Evolutionary conservation across 306 rosid genomes (phyloP), one percentile per base, ranked within the genome.

Genomic region (Vigna trinervia): DNA sequence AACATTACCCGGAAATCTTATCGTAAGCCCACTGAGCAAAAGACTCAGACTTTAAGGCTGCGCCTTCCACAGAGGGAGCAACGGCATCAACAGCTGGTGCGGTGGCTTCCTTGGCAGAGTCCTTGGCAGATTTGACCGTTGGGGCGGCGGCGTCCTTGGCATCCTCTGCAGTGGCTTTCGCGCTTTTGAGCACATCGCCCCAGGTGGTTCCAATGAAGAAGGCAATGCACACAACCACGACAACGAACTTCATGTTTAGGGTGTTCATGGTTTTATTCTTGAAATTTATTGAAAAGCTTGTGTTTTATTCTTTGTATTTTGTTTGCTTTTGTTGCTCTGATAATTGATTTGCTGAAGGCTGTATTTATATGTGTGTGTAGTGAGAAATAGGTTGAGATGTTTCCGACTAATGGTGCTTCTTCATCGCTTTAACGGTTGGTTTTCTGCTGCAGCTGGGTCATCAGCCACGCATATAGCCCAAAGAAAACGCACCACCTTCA

Each of bases 21-120:
- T 66, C 65, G 43, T 53, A 74, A 64, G 86, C 86, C 94, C 94
- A 81, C 2, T 30, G 10, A 32, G 83, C 72, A 79, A 87, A 89
- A 19, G 85, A 32, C 12, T 69, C 81, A 0, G 88, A 8, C 5
- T 66, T 74, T n/a, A 81, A 73, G 28, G 71, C 19, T 23, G 88
- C 84, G 0, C 62, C 80, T 2, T 1, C 7, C 0, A 6, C 15
- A 1, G 10, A 38, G 2, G 67, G 67, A 30, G 67, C 6, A 5
- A 12, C 1, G 36, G 67, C 20, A 4, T 60, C 11, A 14, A 14
- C 5, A 0, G 12, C 4, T 0, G 67, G 67, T 28, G 19, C 10
- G 39, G 63, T n/a, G 8, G 34, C 63, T 0, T 57, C 38, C 36
- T 19, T 19, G 59, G n/a, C 59, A 3, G 28, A 2, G 23, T 84